These are phyloP conservation scores for Acanthamoeba castellanii DNA, from an alignment of 208 protist genomes.

Conservation along the genomic window DNA sequence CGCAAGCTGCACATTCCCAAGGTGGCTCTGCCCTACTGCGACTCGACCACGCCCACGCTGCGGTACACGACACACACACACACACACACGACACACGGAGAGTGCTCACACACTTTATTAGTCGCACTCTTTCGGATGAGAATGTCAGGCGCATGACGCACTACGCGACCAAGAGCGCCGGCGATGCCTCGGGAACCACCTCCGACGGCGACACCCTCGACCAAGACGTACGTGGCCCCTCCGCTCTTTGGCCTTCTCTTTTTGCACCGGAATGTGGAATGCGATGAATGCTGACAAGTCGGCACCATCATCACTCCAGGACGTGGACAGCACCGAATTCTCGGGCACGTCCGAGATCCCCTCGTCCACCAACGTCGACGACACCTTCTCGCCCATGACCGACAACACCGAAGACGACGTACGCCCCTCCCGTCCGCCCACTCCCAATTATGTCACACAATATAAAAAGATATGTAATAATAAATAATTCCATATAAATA, in stretches of 20 bases:
- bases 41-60: conserved; percentile 27
- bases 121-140: conserved; percentile 33
- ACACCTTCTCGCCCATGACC: conserved; percentile 16
- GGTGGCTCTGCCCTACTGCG: background rate
- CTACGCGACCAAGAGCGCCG: background rate
- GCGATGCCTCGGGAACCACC: conserved; percentile 9
- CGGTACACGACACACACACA: background rate
- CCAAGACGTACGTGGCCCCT: background rate
- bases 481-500: too few relatives aligned
- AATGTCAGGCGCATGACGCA: background rate
- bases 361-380: background rate
- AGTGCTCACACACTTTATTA: background rate
- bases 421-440: background rate
- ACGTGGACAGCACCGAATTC: conserved; percentile 46
- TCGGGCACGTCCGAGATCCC: conserved; percentile 17
- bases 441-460: background rate
- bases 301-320: background rate
- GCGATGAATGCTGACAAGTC: background rate
- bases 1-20: conserved; percentile 51
- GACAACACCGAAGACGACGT: conserved; percentile 46
- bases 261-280: too few relatives aligned
- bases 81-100: too few relatives aligned
- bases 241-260: background rate
- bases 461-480: too few relatives aligned
- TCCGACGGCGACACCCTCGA: conserved; percentile 42